phyloP scores from a whole-genome alignment of 2,329 filamentous ascomycete genomes.

The Colletotrichum brevisporum region DNA sequence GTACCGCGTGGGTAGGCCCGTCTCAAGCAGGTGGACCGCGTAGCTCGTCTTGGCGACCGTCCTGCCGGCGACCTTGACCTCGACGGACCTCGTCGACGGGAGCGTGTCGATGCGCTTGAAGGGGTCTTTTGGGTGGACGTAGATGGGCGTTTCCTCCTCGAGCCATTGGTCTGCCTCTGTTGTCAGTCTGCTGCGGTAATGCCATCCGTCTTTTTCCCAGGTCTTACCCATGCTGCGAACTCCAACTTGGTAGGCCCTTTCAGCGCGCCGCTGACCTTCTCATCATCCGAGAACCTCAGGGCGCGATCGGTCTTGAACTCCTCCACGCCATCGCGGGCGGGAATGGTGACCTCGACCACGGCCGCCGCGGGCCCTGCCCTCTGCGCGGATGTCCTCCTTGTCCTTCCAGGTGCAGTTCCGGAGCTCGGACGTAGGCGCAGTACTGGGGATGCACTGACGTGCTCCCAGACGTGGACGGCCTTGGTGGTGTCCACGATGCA shows the following conservation, averaged over 20 bases:
- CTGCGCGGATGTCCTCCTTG: constrained; percentile 45
- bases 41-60: constrained; percentile 62
- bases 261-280: constrained; percentile 49
- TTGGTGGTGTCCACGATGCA: constrained; percentile 55
- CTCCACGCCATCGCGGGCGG: constrained; percentile 43
- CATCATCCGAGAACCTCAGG: constrained; percentile 56
- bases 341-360: constrained; percentile 50
- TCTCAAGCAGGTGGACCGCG: constrained; percentile 72
- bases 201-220: accelerated
- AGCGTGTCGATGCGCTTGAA: constrained; percentile 76
- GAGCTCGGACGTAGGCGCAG: constrained; percentile 52
- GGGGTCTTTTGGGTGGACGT: constrained; percentile 76
- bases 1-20: constrained; percentile 69
- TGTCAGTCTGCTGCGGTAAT: not conserved
- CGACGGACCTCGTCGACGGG: constrained; percentile 65
- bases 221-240: constrained; percentile 52
- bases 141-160: constrained; percentile 72
- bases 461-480: constrained; percentile 60
- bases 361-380: constrained; percentile 45
- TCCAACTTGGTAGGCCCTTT: constrained; percentile 52
- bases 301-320: constrained; percentile 51
- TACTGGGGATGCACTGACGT: constrained; percentile 63
- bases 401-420: constrained; percentile 48
- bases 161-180: constrained; percentile 53
- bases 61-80: constrained; percentile 62